Evolutionary conservation across 192 early-diverging fungal genomes (phyloP).

Genomic region (Backusella psychrophila): DNA sequence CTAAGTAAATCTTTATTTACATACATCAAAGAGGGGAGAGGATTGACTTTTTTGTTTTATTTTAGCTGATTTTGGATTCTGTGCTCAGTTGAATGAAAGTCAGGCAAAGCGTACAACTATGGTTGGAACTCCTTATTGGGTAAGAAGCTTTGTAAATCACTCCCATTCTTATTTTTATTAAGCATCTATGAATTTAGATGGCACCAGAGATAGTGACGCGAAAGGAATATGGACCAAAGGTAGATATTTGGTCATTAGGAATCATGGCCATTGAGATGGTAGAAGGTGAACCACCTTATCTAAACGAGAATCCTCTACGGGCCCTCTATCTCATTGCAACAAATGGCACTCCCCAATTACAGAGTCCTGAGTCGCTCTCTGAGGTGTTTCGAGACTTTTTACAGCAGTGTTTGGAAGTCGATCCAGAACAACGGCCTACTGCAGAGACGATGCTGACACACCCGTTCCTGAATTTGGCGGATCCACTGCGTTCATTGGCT

Average conservation of each 20-base stretch:
- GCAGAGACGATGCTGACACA: conserved; percentile 80
- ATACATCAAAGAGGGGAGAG: neutral
- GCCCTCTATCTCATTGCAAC: conserved; percentile 95
- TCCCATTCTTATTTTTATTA: neutral
- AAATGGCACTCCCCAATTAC: conserved; percentile 88
- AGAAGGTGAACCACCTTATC: conserved; percentile 96
- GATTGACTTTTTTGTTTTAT: neutral
- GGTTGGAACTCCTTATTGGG: conserved; percentile 90
- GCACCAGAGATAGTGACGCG: conserved; percentile 94
- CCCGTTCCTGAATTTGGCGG: conserved; percentile 82
- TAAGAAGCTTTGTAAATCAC: neutral
- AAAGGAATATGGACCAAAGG: conserved; percentile 89
- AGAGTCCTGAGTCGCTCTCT: conserved; percentile 81
- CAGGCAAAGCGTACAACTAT: conserved; percentile 78
- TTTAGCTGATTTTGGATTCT: conserved; percentile 85
- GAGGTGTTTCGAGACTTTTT: conserved; percentile 84
- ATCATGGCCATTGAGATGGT: conserved; percentile 99
- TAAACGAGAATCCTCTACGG: conserved; percentile 89
- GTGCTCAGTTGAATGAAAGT: conserved; percentile 75
- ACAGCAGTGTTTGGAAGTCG: conserved; percentile 75
- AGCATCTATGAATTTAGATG: conserved; percentile 50
- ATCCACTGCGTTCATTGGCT: conserved; percentile 78
- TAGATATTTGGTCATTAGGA: conserved; percentile 96
- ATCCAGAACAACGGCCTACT: conserved; percentile 75
- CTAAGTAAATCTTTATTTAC: conserved; percentile 44